Evolutionary conservation across 176 grass and related monocot species (phyloP), one percentile per base, ranked within the genome.

Genomic region (Oryza meyeriana): DNA sequence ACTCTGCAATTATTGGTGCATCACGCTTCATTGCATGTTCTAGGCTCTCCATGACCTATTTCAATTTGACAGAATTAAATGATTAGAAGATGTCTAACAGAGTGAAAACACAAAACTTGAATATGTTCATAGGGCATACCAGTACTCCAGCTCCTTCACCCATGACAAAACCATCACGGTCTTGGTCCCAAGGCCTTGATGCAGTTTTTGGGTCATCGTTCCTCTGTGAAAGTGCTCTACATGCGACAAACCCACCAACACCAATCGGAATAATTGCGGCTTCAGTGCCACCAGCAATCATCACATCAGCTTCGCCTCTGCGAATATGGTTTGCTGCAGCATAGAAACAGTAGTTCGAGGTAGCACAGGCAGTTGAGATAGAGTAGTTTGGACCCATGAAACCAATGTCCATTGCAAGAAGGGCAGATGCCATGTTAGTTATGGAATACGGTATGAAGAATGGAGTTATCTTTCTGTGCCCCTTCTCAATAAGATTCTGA

Each of bases 331-430:
- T 99, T 61, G 97, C 93, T 63, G 97, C 97, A 47, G 97, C 91
- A 16, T 95, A 95, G 85, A 99, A 95, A 73, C 97, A 99, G 83
- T 99, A 95, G 57, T 99, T 99, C 1, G 97, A 99, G 40, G 97
- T 99, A 68, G 97, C 97, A 76, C 97, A 99, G 20, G 97, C 97
- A 52, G 97, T 99, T 66, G 97, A 99, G 79, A 99, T 94, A 22
- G 97, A 99, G 74, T 99, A 99, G 47, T 95, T 94, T 74, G 97
- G 87, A 84, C 97, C 97, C 97, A 99, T 99, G 87, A 99, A 99
- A 20, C 93, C 97, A 77, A 99, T 82, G 61, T 99, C 97, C 91
- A 95, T 99, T 26, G 83, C 97, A 81, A 99, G 93, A 76, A 99
- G 61, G 6, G 97, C 97, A 67, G 97, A 94, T 70, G 74, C 97